phyloP scores from a whole-genome alignment of 495 filamentous ascomycete species.

The Talaromyces liani region DNA sequence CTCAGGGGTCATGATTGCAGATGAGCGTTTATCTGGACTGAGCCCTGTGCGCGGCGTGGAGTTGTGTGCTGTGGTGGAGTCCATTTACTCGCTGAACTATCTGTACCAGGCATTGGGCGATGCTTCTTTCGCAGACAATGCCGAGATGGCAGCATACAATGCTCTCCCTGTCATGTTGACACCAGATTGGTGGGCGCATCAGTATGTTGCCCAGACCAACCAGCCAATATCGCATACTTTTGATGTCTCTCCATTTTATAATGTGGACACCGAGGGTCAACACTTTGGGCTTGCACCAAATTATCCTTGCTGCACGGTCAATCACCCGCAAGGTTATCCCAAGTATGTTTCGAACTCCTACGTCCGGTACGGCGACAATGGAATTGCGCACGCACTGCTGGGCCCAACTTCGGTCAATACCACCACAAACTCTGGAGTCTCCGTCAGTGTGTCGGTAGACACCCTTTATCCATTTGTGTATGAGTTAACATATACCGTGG shows the following conservation, averaged over 20 bases:
- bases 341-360: slow-evolving; percentile 45
- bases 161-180: slow-evolving; percentile 47
- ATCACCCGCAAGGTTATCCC: slow-evolving; percentile 53
- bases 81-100: slow-evolving; percentile 36
- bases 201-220: slow-evolving; percentile 53
- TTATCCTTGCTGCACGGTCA: slow-evolving; percentile 57
- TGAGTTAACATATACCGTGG: slow-evolving; percentile 39
- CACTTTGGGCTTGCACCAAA: slow-evolving; percentile 26
- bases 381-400: slow-evolving; percentile 11
- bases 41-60: slow-evolving; percentile 31
- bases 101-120: slow-evolving; percentile 35
- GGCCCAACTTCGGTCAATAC: slow-evolving; percentile 10
- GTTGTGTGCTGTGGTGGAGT: slow-evolving; percentile 35
- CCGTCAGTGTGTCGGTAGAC: slow-evolving; percentile 19
- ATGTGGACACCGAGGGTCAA: slow-evolving; percentile 23
- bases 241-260: slow-evolving; percentile 40
- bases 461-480: slow-evolving; percentile 50
- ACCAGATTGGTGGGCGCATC: slow-evolving; percentile 54
- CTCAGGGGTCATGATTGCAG: slow-evolving; percentile 31
- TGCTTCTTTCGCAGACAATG: slow-evolving; percentile 46
- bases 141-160: slow-evolving; percentile 54
- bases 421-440: neutral
- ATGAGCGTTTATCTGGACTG: slow-evolving; percentile 26
- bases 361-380: slow-evolving; percentile 16
- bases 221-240: slow-evolving; percentile 43